Evolutionary conservation across 805 yeast genomes (phyloP), one percentile per base, ranked within the genome.

Genomic region (Monosporozyma aerobia): DNA sequence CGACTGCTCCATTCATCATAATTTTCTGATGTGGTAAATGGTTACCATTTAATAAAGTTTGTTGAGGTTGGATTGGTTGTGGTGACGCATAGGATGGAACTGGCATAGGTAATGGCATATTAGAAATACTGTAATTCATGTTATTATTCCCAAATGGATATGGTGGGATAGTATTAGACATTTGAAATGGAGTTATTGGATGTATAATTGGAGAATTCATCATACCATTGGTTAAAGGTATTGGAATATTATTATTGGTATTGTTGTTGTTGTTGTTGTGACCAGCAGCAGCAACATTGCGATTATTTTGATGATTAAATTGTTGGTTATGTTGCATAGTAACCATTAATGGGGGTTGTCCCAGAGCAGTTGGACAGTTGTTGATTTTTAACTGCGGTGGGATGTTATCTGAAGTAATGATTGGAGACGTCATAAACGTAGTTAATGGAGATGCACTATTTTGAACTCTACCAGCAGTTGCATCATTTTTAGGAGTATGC

Each of bases 401-500:
- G 11, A 56, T 49, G 27, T 44, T 43, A 10, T 49, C 48, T 19
- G 59, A 59, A 7, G 58, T 56, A 19, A 39, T 57, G 4, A 58
- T 51, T 25, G 61, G 61, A 25, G 59, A 55, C 10, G 56, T 49
- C 40, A 54, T 41, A 49, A 52, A 53, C 1, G 56, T 54, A 11
- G 54, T 35, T 3, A 54, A 40, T 23, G 58, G 56, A 11, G 58
- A 51, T 3, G 49, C 43, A 13, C 29, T 44, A 30, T 45, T 45
- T 32, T 29, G 35, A 16, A 30, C 27, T 45, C 45, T 51, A 14
- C 50, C 44, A 22, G 13, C 49, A 6, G 35, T 35, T 14, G 44
- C 11, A 19, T 50, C 39, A 5, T 49, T 45, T 11, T 39, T 33
- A 22, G 32, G 5, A 14, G 25, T 35, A 13, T 30, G 32, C 4